Evolutionary conservation across 805 yeast species (phyloP).

Genomic region (Yueomyces sp.): DNA sequence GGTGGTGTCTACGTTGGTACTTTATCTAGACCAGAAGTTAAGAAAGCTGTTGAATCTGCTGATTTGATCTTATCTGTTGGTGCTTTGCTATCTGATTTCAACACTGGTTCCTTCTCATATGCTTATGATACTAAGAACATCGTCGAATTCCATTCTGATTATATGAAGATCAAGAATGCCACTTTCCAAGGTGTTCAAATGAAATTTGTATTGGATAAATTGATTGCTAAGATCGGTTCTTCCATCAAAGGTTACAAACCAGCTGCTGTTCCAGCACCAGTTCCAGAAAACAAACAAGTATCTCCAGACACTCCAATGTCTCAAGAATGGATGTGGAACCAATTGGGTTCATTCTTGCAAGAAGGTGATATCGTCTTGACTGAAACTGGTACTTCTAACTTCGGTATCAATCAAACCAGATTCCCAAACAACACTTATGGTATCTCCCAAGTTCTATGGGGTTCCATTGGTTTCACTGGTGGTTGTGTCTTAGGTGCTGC

Average conservation of each 20-base stretch:
- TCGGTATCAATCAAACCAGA: conserved; percentile 53
- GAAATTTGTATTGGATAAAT: conserved; percentile 39
- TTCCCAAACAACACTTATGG: conserved; percentile 52
- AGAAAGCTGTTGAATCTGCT: conserved; percentile 56
- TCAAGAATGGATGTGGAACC: conserved; percentile 61
- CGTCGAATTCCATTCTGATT: conserved; percentile 68
- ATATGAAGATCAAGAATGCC: conserved; percentile 57
- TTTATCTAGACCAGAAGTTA: conserved; percentile 60
- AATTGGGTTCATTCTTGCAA: conserved; percentile 46
- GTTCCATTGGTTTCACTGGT: conserved; percentile 59
- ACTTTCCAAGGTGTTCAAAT: conserved; percentile 61
- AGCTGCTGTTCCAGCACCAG: conserved; percentile 41
- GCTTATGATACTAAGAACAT: conserved; percentile 61
- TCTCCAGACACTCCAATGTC: conserved; percentile 34
- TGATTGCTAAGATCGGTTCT: conserved; percentile 27
- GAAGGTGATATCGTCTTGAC: conserved; percentile 56
- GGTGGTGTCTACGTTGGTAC: conserved; percentile 83
- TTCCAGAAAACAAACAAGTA: conserved; percentile 33
- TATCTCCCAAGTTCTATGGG: conserved; percentile 66
- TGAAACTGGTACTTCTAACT: conserved; percentile 67
- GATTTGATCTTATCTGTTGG: conserved; percentile 73
- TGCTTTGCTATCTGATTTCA: conserved; percentile 75
- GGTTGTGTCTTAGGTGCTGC: conserved; percentile 60
- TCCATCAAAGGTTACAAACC: conserved; percentile 34
- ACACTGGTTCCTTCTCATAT: conserved; percentile 79